Evolutionary conservation across 2,329 filamentous ascomycete genomes (phyloP), one percentile per base, ranked within the genome.

Genomic region (Trichoderma atrobrunneum): DNA sequence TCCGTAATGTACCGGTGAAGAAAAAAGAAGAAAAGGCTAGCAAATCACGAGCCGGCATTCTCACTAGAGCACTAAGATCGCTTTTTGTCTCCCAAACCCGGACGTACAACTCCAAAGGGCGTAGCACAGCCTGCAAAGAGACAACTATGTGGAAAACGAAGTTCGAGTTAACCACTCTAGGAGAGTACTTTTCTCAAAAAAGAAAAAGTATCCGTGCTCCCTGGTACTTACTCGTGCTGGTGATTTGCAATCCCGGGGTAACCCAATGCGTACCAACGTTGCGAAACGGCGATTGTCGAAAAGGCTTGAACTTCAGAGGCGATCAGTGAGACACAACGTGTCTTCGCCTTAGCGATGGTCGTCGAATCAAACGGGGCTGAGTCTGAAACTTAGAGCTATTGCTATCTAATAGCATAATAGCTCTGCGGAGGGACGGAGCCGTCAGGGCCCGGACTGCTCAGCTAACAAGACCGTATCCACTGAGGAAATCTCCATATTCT

Each of bases 401-500:
- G 56, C n/a, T 32, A 21, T 51, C 56, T 61, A 70, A 26, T 43
- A 10, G 48, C 36, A 39, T 28, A 26, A 70, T 54, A 62, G 67
- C 67, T 61, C 28, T 67, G 32, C 64, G 64, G 32, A 59, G 54
- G 39, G 10, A 43, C 63, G 63, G n/a, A 34, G 63, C 43, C 21
- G 30, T 30, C n/a, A 51, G 32, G 48, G 32, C 8, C 32, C 51
- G 24, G 34, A 28, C 24, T 67, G 48, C 34, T 26, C 24, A n/a
- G 64, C 28, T 30, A 14, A 67, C 48, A 67, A 43, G 11, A 21
- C 14, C 30, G 64, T 59, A 62, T 70, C 67, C 57, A 62, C 67
- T 30, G 26, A 54, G n/a, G 72, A 84, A 91, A 43, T 92, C 97
- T 79, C 89, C 93, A 0, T 93, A 78, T 87, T 97, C 24, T 90